Evolutionary conservation across 345 rosid species (phyloP).

Genomic region (Kernera saxatilis): DNA sequence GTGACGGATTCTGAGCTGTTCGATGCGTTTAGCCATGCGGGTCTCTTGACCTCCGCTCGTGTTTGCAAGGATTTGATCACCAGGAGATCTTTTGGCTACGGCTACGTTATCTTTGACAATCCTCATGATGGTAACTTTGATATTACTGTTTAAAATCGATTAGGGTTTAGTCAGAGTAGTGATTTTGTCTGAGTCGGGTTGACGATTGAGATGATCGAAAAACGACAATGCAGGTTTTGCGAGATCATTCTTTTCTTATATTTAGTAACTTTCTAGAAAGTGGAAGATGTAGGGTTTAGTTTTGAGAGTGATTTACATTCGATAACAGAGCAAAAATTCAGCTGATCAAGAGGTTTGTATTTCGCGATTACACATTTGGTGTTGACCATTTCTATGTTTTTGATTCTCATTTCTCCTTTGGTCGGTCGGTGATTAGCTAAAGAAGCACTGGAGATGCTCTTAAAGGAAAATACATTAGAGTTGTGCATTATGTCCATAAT

Average conservation of each 20-base stretch:
- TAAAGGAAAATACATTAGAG: slow-evolving; percentile 59
- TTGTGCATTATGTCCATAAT: slow-evolving; percentile 64
- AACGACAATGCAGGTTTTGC: too few relatives aligned
- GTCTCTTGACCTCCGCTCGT: slow-evolving; percentile 58
- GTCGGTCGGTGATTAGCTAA: slow-evolving; percentile 40
- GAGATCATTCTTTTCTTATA: too few relatives aligned
- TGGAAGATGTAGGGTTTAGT: not conserved
- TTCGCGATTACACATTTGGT: too few relatives aligned
- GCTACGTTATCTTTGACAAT: slow-evolving; percentile 56
- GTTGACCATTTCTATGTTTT: too few relatives aligned
- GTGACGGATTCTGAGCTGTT: slow-evolving; percentile 65
- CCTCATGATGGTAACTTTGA: slow-evolving; percentile 62
- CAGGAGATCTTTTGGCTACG: slow-evolving; percentile 68
- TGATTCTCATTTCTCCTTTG: not conserved
- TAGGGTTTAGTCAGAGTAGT: too few relatives aligned
- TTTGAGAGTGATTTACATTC: not conserved
- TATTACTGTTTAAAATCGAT: too few relatives aligned
- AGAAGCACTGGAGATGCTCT: slow-evolving; percentile 55
- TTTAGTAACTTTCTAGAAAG: not conserved
- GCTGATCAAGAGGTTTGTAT: too few relatives aligned
- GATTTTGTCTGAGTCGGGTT: too few relatives aligned
- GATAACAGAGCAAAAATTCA: not conserved
- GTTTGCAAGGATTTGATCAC: slow-evolving; percentile 61
- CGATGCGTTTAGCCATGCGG: slow-evolving; percentile 52
- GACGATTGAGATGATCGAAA: too few relatives aligned